Evolutionary conservation across 805 yeast species (phyloP), one percentile per base, ranked within the genome.

Genomic region (Wickerhamia fluorescens): DNA sequence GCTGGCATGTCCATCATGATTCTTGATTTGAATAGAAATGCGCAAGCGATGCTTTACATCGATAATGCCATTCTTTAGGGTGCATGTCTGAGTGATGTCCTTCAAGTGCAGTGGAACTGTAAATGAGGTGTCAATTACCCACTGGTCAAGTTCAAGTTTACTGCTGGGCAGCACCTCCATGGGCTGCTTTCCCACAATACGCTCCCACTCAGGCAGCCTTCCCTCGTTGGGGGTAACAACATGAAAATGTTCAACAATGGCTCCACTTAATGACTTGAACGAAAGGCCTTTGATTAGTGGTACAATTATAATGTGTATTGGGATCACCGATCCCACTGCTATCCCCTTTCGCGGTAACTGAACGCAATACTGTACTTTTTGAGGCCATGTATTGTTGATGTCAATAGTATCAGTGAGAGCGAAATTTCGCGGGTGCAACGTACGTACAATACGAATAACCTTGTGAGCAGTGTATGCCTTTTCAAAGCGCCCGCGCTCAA

Each of bases 331-430:
- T 1, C 76, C 76, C 4, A 71, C 34, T 0, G 78, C 69, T 4
- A 72, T 46, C 0, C 66, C 71, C 30, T 60, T 66, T 24, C 52
- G 55, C 2, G 61, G 61, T 14, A 71, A 36, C 25, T 52, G 45
- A 3, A 72, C 73, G 27, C 56, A 58, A 40, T 72, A 72, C 36
- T 71, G 73, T 15, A 70, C 53, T 38, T 71, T 71, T 0, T 62
- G 63, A 0, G 74, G 67, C 78, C 78, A 72, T 2, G 66, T 56
- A 40, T 68, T 69, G 34, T 60, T 61, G 27, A 71, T 60, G 15
- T 69, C 66, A 23, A 68, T 58, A 25, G 59, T 61, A 37, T 69
- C 72, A 18, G 50, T 44, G 12, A 67, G 42, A 21, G 55, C 48
- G 22, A 62, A 31, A 42, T 57, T 66, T 8, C 57, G 46, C 1